Base-by-base conservation (phyloP, 2,329 filamentous ascomycete genomes). In the Bretziella fagacearum region DNA sequence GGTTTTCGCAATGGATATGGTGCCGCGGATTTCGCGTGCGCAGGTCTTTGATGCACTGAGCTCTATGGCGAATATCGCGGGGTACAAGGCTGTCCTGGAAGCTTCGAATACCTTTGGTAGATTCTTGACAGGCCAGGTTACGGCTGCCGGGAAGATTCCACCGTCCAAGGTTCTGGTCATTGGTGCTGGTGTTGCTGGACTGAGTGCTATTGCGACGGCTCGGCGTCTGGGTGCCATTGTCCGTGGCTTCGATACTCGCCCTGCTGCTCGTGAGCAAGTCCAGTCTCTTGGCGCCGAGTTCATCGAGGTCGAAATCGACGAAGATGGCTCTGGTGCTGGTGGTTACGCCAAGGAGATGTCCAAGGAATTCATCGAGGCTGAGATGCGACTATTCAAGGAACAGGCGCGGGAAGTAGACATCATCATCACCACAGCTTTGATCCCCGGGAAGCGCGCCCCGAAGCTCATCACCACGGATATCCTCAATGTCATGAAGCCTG, bases 261-360 rank as follows among this genome's bases (percentile, higher is more conserved):
- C 84, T n/a, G 86, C 83, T 7, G 85, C 81, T 20, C 76, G 84
- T 35, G 86, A 93, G 60, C 86, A 93, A 63, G 84, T 94, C 1
- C 82, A 93, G 59, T 93, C 84, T 4, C 73, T 93, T 0, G 86
- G 86, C 22, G 86, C 85, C 15, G 86, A 93, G 57, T 93, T 93
- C 56, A 74, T 93, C 54, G 84, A 93, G 61, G 85, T 93, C 18
- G 80, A 84, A 11, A 69, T 93, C 18, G 61, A 89, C 54, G 86
- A 94, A 62, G 84, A 91, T 51, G 86, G 86, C 2, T 77, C 81
- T 10, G 85, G 84, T 2, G 77, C 81, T 6, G 85, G 86, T 23
- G 86, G 86, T 13, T 94, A 94, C 57, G 84, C 84, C 46, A 93
- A 93, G 58, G 84, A 87, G 58, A 93, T 93, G 85, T 91, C 84